Conservation (phyloP, 768 basidiomycete species). For the Asterophora parasitica region DNA sequence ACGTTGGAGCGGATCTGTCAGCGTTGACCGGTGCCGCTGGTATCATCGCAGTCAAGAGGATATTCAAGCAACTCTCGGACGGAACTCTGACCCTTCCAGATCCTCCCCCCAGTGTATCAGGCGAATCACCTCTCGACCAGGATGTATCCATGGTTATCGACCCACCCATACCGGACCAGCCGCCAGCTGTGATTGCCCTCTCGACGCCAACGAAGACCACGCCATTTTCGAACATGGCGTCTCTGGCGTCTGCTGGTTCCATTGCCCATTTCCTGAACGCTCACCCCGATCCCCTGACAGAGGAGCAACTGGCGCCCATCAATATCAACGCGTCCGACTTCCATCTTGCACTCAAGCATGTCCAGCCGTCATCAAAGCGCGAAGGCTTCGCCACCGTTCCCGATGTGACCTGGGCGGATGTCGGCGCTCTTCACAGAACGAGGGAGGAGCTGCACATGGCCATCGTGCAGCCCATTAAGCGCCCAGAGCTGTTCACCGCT, state of each 20-base stretch:
- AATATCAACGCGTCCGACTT: conserved; percentile 84
- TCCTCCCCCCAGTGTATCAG: conserved; percentile 15
- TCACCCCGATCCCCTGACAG: conserved; percentile 77
- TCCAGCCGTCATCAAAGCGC: conserved; percentile 94
- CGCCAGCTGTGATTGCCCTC: neutral
- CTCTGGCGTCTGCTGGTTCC: conserved; percentile 42
- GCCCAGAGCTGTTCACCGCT: conserved; percentile 82
- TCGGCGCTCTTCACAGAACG: conserved; percentile 84
- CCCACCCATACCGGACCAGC: conserved; percentile 10
- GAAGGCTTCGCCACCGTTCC: conserved; percentile 98
- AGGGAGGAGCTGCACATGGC: conserved; percentile 96
- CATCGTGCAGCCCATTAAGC: conserved; percentile 89
- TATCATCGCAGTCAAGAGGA: conserved; percentile 93
- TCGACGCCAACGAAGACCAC: neutral
- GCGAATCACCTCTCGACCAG: conserved; percentile 19
- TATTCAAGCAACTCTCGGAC: conserved; percentile 77
- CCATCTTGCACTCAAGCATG: conserved; percentile 69
- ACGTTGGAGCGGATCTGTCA: conserved; percentile 92
- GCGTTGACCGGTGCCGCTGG: conserved; percentile 92
- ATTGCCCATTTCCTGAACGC: conserved; percentile 88
- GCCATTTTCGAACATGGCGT: conserved; percentile 28
- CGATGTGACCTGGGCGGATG: conserved; percentile 90
- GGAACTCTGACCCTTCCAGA: conserved; percentile 56
- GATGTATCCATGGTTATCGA: conserved; percentile 44
- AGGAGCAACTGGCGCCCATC: conserved; percentile 74